Percentiles rank a stretch among this genome's conserved stretches.
Conservation (phyloP, 192 early-diverging fungal species). For the Umbelopsis ramanniana region DNA sequence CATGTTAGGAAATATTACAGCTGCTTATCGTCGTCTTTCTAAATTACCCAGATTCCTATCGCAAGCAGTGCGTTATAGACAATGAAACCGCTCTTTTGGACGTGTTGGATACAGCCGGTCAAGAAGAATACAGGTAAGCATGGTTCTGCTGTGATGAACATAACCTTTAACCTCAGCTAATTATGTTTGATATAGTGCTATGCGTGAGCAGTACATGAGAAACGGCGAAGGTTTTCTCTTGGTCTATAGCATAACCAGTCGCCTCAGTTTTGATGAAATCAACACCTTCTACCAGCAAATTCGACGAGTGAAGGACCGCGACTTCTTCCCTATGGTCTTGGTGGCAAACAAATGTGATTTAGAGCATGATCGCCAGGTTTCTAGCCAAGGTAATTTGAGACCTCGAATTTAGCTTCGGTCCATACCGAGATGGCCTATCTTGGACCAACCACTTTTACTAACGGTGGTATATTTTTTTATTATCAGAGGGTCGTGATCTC, state of each 20-base stretch:
- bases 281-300: slow-evolving; percentile 93
- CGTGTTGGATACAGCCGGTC: slow-evolving; percentile 94
- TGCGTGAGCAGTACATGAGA: slow-evolving; percentile 97
- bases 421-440: no score
- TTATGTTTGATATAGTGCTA: slow-evolving; percentile 54
- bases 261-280: slow-evolving; percentile 91
- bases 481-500: slow-evolving; percentile 79
- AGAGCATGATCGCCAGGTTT: slow-evolving; percentile 82
- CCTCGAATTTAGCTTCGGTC: neutral
- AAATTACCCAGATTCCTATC: slow-evolving; percentile 81
- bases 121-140: slow-evolving; percentile 88
- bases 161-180: neutral
- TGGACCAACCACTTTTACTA: no score
- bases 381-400: slow-evolving; percentile 50
- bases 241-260: slow-evolving; percentile 91
- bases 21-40: slow-evolving; percentile 7
- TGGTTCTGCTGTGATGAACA: neutral
- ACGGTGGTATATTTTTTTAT: no score
- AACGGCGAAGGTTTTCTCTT: slow-evolving; percentile 95
- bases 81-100: slow-evolving; percentile 87
- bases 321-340: slow-evolving; percentile 87
- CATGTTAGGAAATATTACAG: slow-evolving; percentile 14
- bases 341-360: slow-evolving; percentile 96
- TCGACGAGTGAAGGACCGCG: slow-evolving; percentile 92
- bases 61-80: slow-evolving; percentile 94